A percentile compares a stretch with the other conserved stretches of the same genome.
Evolutionary conservation across 495 filamentous ascomycete genomes (phyloP).

Genomic region (Talaromyces proteolyticus): DNA sequence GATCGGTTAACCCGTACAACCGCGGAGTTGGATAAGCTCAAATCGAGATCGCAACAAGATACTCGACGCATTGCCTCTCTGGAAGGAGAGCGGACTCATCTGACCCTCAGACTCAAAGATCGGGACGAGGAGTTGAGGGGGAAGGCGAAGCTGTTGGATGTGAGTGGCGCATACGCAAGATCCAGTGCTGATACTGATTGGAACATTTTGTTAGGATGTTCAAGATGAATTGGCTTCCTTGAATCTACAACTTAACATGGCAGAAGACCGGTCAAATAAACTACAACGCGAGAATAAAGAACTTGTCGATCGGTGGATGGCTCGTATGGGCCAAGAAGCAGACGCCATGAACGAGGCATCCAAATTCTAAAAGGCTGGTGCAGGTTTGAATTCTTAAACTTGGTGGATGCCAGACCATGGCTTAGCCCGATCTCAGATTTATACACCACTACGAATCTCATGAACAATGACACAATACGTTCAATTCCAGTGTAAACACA

Average conservation of each 20-base stretch:
- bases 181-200: background rate
- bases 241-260: conserved; percentile 82
- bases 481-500: background rate
- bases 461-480: background rate
- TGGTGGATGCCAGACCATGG: background rate
- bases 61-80: conserved; percentile 53
- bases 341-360: conserved; percentile 75
- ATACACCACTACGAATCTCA: too few relatives aligned
- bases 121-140: conserved; percentile 77
- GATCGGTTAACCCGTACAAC: conserved; percentile 51
- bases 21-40: conserved; percentile 54
- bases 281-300: conserved; percentile 81
- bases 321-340: conserved; percentile 74
- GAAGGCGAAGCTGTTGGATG: conserved; percentile 76
- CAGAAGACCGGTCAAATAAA: conserved; percentile 61
- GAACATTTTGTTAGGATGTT: conserved; percentile 50
- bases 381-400: background rate
- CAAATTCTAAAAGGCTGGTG: conserved; percentile 25
- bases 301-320: conserved; percentile 87
- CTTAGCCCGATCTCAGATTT: too few relatives aligned
- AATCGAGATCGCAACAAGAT: conserved; percentile 48
- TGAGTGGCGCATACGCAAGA: conserved; percentile 44
- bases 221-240: conserved; percentile 86
- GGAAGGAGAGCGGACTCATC: conserved; percentile 51
- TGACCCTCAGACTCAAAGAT: conserved; percentile 64